Percentiles rank a stretch among this genome's conserved stretches.
These are phyloP conservation scores for Nakaseomyces bracarensis DNA, from an alignment of 1,139 yeast genomes.

Conservation along the genomic window DNA sequence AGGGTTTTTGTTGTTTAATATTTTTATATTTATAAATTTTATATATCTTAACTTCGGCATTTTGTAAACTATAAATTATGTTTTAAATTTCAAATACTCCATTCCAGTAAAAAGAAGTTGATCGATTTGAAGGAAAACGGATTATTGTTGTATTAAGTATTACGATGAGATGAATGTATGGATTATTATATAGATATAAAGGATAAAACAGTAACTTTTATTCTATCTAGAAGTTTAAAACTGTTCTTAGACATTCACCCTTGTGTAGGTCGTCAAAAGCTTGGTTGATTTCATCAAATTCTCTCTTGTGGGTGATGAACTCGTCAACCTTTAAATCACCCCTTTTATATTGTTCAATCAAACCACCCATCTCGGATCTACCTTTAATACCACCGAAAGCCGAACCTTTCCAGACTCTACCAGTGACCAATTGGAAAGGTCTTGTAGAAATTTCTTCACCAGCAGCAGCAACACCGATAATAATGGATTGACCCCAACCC, in stretches of 20 bases:
- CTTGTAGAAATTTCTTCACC: slow-evolving; percentile 94
- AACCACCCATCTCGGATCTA: slow-evolving; percentile 85
- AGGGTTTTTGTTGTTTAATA: no score
- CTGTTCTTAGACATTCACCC: slow-evolving; percentile 93
- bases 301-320: slow-evolving; percentile 84
- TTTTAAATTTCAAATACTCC: no score
- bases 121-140: no score
- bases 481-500: slow-evolving; percentile 95
- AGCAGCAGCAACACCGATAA: slow-evolving; percentile 98
- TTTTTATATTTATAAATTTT: no score
- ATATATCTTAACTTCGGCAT: no score
- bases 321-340: slow-evolving; percentile 90
- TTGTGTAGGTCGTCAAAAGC: slow-evolving; percentile 94
- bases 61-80: no score
- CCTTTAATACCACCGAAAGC: slow-evolving; percentile 99
- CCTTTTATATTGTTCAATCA: slow-evolving; percentile 74
- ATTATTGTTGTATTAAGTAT: no score
- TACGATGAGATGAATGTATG: no score
- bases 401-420: slow-evolving; percentile 97
- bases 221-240: slow-evolving; percentile 34
- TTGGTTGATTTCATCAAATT: slow-evolving; percentile 65
- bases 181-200: no score
- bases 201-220: no score
- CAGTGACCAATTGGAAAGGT: slow-evolving; percentile 98
- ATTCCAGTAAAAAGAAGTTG: no score